Base-by-base conservation (phyloP, 768 basidiomycete species). In the Tricholoma sp. region DNA sequence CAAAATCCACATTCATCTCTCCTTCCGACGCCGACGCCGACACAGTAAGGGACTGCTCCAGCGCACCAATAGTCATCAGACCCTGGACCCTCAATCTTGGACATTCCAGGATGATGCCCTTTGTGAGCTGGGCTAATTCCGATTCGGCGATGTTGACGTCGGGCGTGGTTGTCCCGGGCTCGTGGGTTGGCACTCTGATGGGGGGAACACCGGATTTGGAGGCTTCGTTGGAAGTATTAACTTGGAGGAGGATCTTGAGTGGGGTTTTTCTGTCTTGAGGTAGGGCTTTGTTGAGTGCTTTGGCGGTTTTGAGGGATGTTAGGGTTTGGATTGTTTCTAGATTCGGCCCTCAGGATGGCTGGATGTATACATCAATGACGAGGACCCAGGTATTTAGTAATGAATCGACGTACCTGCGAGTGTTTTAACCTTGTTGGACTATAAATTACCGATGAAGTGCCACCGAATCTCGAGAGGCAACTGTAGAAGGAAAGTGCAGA, bases 21-120 rank as follows among this genome's bases (percentile, higher is more conserved):
- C n/a, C n/a, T n/a, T n/a, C n/a, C n/a, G n/a, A n/a, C n/a, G n/a
- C n/a, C n/a, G n/a, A n/a, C n/a, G n/a, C n/a, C n/a, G n/a, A n/a
- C n/a, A n/a, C n/a, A n/a, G n/a, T n/a, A n/a, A n/a, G n/a, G n/a
- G n/a, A n/a, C n/a, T n/a, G n/a, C n/a, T n/a, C n/a, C n/a, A n/a
- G n/a, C n/a, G n/a, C n/a, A n/a, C n/a, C 97, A 63, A 99, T 98
- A 1, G 97, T 98, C 97, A 99, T 99, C 49, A 99, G 73, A 4
- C 97, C 97, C 52, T 85, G 83, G 4, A 98, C 74, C 19, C 77
- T 81, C 29, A 99, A 79, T 16, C 75, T 77, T 1, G 91, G 89
- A 70, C 97, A 99, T 29, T 77, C 71, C 0, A 70, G 66, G 47
- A 97, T 62, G 68, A 99, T 77, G 64, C 90, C 82, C 54, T 69